A percentile compares a stretch with the other conserved stretches of the same genome.
These are phyloP conservation scores for Hibiscus tridactylites DNA, from an alignment of 345 rosid species.

Conservation along the genomic window DNA sequence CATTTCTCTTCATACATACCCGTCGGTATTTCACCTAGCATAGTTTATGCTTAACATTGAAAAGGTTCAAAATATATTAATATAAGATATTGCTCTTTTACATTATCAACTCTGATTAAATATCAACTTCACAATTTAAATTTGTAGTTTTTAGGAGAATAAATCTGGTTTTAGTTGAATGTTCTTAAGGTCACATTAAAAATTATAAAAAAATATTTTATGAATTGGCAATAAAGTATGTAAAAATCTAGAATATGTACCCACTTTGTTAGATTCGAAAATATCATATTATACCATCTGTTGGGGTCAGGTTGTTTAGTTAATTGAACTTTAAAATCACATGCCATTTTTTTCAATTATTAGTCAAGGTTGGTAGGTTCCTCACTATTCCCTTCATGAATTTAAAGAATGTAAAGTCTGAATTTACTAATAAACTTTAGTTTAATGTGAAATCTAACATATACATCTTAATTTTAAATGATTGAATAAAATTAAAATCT, in stretches of 20 bases:
- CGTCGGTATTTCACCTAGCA: too few species aligned
- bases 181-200: background rate
- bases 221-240: background rate
- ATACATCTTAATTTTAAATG: too few species aligned
- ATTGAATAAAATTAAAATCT: too few species aligned
- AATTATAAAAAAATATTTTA: background rate
- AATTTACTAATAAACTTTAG: background rate
- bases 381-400: background rate
- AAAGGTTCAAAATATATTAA: too few species aligned
- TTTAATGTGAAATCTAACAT: background rate
- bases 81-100: too few species aligned
- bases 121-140: too few species aligned
- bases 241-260: background rate
- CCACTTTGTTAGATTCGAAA: background rate
- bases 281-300: background rate
- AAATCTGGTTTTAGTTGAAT: background rate
- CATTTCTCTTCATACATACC: too few species aligned
- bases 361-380: background rate
- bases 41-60: too few species aligned
- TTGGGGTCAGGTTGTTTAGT: background rate
- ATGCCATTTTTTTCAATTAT: background rate
- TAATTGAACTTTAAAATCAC: background rate
- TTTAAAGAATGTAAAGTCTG: background rate
- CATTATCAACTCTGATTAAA: too few species aligned
- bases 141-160: too few species aligned